Evolutionary conservation across 768 basidiomycete species (phyloP).

Genomic region (Termitomyces sp.): DNA sequence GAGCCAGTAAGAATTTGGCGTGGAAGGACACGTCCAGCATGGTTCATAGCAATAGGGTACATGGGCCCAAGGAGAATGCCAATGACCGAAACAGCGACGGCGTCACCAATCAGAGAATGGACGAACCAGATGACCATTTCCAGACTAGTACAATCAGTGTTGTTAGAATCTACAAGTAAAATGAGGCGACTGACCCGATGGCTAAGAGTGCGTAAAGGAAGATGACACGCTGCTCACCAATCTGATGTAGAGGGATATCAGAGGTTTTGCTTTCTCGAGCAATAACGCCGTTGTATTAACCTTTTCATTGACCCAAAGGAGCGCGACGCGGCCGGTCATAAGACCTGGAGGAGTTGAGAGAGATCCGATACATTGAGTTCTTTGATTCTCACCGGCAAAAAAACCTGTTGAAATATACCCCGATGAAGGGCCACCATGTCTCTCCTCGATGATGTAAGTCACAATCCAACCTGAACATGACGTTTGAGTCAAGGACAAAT

Average conservation of each 20-base stretch:
- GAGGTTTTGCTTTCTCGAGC: not conserved
- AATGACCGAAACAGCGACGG: constrained; percentile 56
- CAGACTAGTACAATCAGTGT: constrained; percentile 30
- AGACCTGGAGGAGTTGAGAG: constrained; percentile 33
- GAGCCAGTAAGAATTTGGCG: constrained; percentile 59
- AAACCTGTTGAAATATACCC: constrained; percentile 23
- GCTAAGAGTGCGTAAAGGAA: constrained; percentile 47
- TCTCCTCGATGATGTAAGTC: constrained; percentile 40
- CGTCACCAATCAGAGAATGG: constrained; percentile 58
- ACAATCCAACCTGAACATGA: constrained; percentile 58
- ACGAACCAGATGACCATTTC: constrained; percentile 67
- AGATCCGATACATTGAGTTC: not conserved
- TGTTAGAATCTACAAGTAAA: not conserved
- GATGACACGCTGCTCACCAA: constrained; percentile 50
- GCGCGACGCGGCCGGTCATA: constrained; percentile 45
- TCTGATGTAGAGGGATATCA: constrained; percentile 17
- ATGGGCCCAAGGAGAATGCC: constrained; percentile 72
- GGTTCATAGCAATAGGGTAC: constrained; percentile 71
- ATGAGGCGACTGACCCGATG: constrained; percentile 31
- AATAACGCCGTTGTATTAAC: constrained; percentile 16
- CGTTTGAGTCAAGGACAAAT: not conserved
- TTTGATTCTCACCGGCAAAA: constrained; percentile 15
- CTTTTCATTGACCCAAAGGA: constrained; percentile 52
- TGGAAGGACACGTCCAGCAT: constrained; percentile 62
- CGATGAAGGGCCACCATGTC: constrained; percentile 30